A percentile compares a stretch with the other conserved stretches of the same genome.
Conservation (phyloP, 495 filamentous ascomycete species). For the Cladorrhinum samala region DNA sequence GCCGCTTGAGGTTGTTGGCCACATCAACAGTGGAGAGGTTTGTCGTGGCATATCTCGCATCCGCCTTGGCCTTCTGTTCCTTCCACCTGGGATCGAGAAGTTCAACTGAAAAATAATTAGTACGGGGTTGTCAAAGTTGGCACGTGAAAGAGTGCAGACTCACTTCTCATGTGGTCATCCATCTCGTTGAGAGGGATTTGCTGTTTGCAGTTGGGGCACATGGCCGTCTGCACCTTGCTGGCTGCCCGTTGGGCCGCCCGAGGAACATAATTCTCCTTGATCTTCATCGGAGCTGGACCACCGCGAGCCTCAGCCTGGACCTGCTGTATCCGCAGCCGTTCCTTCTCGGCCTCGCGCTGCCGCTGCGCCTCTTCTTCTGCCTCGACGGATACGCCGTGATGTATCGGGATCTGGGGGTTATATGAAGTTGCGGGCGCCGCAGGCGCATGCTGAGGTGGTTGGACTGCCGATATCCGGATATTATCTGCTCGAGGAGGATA, state of each 20-base stretch:
- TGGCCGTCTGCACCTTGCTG: conserved; percentile 58
- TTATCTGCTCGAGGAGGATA: conserved; percentile 27
- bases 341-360: conserved; percentile 62
- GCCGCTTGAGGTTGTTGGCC: conserved; percentile 90
- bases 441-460: conserved; percentile 25
- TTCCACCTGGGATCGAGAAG: conserved; percentile 94
- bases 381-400: conserved; percentile 26
- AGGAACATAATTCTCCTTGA: conserved; percentile 86
- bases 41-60: conserved; percentile 75
- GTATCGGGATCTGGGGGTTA: conserved; percentile 20
- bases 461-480: conserved; percentile 23
- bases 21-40: conserved; percentile 84
- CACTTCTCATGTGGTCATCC: conserved; percentile 88
- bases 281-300: conserved; percentile 73
- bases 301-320: conserved; percentile 72
- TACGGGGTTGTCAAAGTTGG: not conserved
- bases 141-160: no score
- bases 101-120: conserved; percentile 42
- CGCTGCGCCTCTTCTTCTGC: conserved; percentile 63
- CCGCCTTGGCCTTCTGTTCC: conserved; percentile 84
- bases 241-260: conserved; percentile 67
- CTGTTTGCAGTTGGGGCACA: conserved; percentile 93
- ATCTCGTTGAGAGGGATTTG: conserved; percentile 80
- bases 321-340: conserved; percentile 64
- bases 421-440: conserved; percentile 33